phyloP scores from a whole-genome alignment of 129 eudicot species.

The Escallonia rubra region DNA sequence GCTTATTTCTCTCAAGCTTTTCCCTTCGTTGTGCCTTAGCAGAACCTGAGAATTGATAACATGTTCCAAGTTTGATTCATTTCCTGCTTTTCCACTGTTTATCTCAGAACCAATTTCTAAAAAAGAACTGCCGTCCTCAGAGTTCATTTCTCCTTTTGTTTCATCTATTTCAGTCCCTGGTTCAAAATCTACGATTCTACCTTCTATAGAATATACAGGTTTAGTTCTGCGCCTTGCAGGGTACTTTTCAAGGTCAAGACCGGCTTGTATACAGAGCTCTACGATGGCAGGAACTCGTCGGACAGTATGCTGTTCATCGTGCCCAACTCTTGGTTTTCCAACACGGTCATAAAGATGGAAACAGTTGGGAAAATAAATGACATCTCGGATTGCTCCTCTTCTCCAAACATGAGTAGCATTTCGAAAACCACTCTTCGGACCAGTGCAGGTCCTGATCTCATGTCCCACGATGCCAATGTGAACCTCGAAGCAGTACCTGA shows the following conservation, averaged over 20 bases:
- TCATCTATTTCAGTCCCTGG: conserved; percentile 10
- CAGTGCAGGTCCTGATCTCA: conserved; percentile 57
- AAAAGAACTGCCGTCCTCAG: neutral
- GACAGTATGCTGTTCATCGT: conserved; percentile 36
- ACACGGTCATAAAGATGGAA: conserved; percentile 64
- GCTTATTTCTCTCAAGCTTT: conserved; percentile 22
- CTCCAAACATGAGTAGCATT: conserved; percentile 57
- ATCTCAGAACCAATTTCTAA: conserved; percentile 15
- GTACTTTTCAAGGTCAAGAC: conserved; percentile 45
- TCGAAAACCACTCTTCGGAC: conserved; percentile 48
- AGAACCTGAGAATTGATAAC: conserved; percentile 1
- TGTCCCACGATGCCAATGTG: conserved; percentile 55
- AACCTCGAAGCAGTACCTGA: conserved; percentile 59
- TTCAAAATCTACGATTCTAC: conserved; percentile 62
- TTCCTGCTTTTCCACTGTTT: neutral
- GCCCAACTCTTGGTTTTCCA: conserved; percentile 58
- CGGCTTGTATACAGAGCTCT: conserved; percentile 69
- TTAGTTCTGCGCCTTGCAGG: conserved; percentile 56
- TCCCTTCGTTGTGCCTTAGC: conserved; percentile 14
- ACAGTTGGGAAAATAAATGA: conserved; percentile 48
- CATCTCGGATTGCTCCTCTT: conserved; percentile 47
- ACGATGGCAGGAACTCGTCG: conserved; percentile 48
- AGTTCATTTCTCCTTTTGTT: conserved; percentile 3
- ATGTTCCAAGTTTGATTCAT: neutral
- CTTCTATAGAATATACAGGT: conserved; percentile 64